Evolutionary conservation across 1,284 basidiomycete genomes (phyloP), one percentile per base, ranked within the genome.

Genomic region (Schizophyllum amplum): DNA sequence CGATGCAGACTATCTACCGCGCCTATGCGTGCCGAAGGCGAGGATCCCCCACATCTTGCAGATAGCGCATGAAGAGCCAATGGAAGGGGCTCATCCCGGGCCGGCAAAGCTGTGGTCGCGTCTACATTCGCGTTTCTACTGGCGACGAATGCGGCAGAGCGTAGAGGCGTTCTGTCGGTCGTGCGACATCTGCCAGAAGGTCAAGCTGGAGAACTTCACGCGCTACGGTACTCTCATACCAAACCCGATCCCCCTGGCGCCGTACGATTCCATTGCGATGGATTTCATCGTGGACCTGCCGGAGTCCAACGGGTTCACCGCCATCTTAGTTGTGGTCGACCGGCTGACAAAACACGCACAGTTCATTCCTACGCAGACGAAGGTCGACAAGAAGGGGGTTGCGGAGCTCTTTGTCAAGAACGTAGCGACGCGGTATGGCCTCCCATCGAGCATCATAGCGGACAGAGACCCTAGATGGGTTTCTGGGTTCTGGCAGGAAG

Each of bases 101-200:
- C 26, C 55, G 6, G n/a, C 7, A 1, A 59, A 59, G 21, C 48
- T 59, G 15, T 21, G 47, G 13, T 5, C n/a, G 6, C 22, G 55
- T 1, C 51, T 59, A 4, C 5, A 47, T 2, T 47, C 51, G 17
- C 24, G 48, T 11, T 59, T 59, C 55, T 73, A 65, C 56, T 76
- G 73, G 74, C 71, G 68, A 2, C 27, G 50, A 4, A 69, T 74
- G 70, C 59, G 57, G 1, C 42, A 56, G 20, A 65, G 69, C 53
- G 62, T 71, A 4, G 58, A 62, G 9, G 21, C 49, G 13, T 74
- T 65, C 58, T 59, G 63, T 13, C 24, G 48, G 13, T 63, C 65
- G 1, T 75, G 74, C 59, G 65, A 67, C 21, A 58, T 64, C 4
- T 76, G 73, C 57, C 66, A 69, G 52, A 66, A 70, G 24, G 64